phyloP scores from a whole-genome alignment of 768 basidiomycete species.

The Mycena rosella region DNA sequence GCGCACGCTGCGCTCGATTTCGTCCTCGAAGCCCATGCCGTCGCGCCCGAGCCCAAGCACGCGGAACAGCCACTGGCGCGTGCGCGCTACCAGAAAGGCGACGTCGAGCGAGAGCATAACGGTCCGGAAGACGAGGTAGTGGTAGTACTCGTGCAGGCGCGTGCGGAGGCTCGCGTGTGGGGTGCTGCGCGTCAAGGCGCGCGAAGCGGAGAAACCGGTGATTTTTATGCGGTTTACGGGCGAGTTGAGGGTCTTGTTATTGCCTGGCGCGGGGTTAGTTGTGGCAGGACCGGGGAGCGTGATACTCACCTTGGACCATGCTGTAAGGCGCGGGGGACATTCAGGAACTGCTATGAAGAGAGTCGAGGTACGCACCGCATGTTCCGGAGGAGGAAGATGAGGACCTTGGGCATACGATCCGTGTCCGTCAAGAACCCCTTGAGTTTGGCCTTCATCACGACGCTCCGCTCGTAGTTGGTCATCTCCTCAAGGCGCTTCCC shows the following conservation, averaged over 20 bases:
- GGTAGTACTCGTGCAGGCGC: slow-evolving; percentile 65
- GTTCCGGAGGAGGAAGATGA: slow-evolving; percentile 82
- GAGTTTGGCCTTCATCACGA: slow-evolving; percentile 75
- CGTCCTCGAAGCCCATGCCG: slow-evolving; percentile 80
- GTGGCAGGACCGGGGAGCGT: slow-evolving; percentile 30
- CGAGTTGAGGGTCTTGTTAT: slow-evolving; percentile 86
- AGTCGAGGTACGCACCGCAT: slow-evolving; percentile 63
- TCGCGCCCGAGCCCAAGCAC: slow-evolving; percentile 53
- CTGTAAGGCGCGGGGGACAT: slow-evolving; percentile 30
- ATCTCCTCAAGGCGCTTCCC: slow-evolving; percentile 46
- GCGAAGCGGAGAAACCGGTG: slow-evolving; percentile 85
- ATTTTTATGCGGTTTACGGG: slow-evolving; percentile 94
- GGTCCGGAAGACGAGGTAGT: slow-evolving; percentile 71
- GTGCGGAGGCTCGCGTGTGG: slow-evolving; percentile 53
- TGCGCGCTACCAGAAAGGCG: slow-evolving; percentile 73
- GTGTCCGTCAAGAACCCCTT: slow-evolving; percentile 79
- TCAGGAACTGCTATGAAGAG: background rate
- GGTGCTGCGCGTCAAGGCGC: slow-evolving; percentile 64
- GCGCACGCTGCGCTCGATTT: slow-evolving; percentile 80
- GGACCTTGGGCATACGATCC: slow-evolving; percentile 81
- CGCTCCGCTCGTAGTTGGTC: slow-evolving; percentile 77
- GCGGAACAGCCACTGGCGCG: slow-evolving; percentile 62
- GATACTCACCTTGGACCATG: slow-evolving; percentile 61
- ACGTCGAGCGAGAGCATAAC: slow-evolving; percentile 80
- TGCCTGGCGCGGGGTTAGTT: slow-evolving; percentile 55